Conservation (phyloP, 2,329 filamentous ascomycete genomes). For the Mariannaea elegans region DNA sequence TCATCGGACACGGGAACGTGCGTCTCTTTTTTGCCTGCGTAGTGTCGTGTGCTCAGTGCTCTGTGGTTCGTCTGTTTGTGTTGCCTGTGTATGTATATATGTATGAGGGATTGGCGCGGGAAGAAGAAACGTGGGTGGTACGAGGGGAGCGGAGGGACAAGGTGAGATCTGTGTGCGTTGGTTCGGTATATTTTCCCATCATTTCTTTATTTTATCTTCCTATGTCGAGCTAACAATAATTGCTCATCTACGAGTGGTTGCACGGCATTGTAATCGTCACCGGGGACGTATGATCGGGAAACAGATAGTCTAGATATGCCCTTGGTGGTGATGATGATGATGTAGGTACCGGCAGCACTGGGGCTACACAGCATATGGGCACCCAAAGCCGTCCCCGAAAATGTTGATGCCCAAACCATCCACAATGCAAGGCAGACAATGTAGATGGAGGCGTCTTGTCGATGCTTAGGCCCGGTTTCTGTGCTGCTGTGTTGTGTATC, state of each 20-base stretch:
- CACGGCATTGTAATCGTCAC: too few species aligned
- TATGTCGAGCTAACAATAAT: too few species aligned
- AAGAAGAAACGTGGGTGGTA: background rate
- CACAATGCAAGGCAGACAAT: slow-evolving; percentile 13
- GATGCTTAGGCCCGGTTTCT: background rate
- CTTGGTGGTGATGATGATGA: background rate
- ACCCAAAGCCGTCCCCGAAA: slow-evolving; percentile 17
- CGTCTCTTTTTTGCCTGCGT: slow-evolving; percentile 14
- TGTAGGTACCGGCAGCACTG: background rate
- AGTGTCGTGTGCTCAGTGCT: too few species aligned
- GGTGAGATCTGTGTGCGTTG: background rate
- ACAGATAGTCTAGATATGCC: too few species aligned
- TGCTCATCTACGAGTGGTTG: too few species aligned
- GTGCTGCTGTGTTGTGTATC: background rate
- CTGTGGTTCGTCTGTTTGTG: slow-evolving; percentile 14
- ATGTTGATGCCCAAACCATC: slow-evolving; percentile 37
- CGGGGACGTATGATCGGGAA: too few species aligned
- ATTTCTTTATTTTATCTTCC: too few species aligned
- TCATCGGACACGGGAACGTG: slow-evolving; percentile 43
- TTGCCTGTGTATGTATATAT: slow-evolving; percentile 10
- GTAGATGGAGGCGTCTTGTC: background rate
- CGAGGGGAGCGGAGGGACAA: background rate
- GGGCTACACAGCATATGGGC: slow-evolving; percentile 18
- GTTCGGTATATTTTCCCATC: background rate
- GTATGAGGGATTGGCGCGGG: background rate